These are phyloP conservation scores for Nannochloropsis gaditana DNA, from an alignment of 108 stramenopile genomes.

Conservation along the genomic window DNA sequence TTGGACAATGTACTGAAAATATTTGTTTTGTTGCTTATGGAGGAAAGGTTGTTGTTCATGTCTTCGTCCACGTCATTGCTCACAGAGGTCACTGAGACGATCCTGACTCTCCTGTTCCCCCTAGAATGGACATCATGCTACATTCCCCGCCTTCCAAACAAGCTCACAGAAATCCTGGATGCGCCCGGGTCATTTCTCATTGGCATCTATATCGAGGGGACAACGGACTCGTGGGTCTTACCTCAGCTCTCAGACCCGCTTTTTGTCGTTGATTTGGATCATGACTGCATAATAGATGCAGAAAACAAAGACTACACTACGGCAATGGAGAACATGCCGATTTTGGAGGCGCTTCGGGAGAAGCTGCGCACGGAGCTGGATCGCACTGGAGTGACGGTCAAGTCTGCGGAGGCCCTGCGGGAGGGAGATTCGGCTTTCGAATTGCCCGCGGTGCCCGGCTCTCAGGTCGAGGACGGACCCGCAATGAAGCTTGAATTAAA, in stretches of 20 bases:
- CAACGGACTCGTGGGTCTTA: neutral
- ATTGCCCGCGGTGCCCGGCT: constrained; percentile 12
- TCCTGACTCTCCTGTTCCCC: constrained; percentile 52
- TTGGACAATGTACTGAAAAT: constrained; percentile 42
- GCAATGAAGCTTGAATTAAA: neutral
- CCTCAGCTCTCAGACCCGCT: neutral
- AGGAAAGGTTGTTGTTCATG: constrained; percentile 46
- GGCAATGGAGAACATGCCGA: neutral
- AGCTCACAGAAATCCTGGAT: constrained; percentile 43
- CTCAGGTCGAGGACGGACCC: neutral
- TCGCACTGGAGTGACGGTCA: neutral
- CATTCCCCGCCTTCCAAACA: constrained; percentile 53
- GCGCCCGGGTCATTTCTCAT: constrained; percentile 55
- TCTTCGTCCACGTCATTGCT: constrained; percentile 48
- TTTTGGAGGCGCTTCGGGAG: neutral
- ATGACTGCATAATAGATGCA: neutral
- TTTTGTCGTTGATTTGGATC: constrained; percentile 18
- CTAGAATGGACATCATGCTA: constrained; percentile 50
- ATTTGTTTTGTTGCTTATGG: constrained; percentile 47
- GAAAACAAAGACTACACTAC: neutral
- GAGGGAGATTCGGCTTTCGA: constrained; percentile 13
- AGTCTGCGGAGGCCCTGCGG: neutral
- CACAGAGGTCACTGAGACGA: constrained; percentile 45
- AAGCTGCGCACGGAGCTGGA: neutral
- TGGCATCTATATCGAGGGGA: constrained; percentile 36